Evolutionary conservation across 345 rosid species (phyloP).

Genomic region (Pistacia integerrima): DNA sequence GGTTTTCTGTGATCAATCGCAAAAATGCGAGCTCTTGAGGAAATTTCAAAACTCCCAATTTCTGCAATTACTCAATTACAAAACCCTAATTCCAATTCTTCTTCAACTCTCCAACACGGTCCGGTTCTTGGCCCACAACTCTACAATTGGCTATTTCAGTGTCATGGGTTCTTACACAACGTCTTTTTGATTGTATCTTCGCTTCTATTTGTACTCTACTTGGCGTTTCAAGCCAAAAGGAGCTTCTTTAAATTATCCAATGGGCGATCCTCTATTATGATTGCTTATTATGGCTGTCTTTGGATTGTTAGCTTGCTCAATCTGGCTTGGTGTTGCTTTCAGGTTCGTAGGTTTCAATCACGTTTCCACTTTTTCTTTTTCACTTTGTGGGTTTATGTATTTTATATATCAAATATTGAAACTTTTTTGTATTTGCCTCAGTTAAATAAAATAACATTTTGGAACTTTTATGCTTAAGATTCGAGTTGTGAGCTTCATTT

Average conservation of each 20-base stretch:
- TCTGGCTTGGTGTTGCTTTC: conserved; percentile 79
- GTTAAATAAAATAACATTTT: too few relatives aligned
- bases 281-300: conserved; percentile 74
- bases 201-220: conserved; percentile 61
- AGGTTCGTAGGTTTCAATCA: conserved; percentile 48
- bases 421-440: not conserved
- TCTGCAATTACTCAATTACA: conserved; percentile 27
- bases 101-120: conserved; percentile 27
- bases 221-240: conserved; percentile 71
- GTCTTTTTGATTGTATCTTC: conserved; percentile 56
- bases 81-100: conserved; percentile 33
- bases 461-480: not conserved
- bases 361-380: not conserved
- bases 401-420: too few relatives aligned
- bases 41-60: conserved; percentile 26
- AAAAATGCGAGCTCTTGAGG: conserved; percentile 33
- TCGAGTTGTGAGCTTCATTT: not conserved
- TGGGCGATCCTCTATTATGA: conserved; percentile 84
- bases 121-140: conserved; percentile 23
- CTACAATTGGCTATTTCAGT: conserved; percentile 66
- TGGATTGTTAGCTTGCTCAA: conserved; percentile 94
- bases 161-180: conserved; percentile 84
- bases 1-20: not conserved
- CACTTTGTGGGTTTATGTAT: not conserved
- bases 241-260: conserved; percentile 64